Evolutionary conservation across 2,329 filamentous ascomycete species (phyloP).

Genomic region (Leptographium galeiforme): DNA sequence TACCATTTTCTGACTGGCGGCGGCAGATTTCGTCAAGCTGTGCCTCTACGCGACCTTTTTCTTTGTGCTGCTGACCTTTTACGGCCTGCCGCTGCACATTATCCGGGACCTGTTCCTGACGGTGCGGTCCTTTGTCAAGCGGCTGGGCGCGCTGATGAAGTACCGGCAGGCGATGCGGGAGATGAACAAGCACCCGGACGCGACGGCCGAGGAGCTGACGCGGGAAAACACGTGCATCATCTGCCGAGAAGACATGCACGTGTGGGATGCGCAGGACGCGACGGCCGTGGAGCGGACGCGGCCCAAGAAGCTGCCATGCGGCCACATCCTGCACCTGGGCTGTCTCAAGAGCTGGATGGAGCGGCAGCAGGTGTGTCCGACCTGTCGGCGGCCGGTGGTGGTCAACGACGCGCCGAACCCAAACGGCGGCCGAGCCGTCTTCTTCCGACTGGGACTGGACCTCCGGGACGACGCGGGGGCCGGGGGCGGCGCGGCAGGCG

Average conservation of each 20-base stretch:
- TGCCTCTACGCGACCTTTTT: constrained; percentile 87
- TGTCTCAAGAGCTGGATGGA: constrained; percentile 96
- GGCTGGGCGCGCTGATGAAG: constrained; percentile 74
- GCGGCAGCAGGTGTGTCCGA: constrained; percentile 92
- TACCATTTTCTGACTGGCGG: not conserved
- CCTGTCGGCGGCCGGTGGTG: constrained; percentile 76
- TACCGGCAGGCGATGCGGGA: constrained; percentile 86
- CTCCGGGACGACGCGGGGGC: constrained; percentile 10
- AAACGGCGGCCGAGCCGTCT: constrained; percentile 21
- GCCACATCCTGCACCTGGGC: constrained; percentile 86
- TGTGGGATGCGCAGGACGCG: constrained; percentile 51
- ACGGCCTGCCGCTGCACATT: constrained; percentile 91
- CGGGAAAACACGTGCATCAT: constrained; percentile 95
- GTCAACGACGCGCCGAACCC: constrained; percentile 25
- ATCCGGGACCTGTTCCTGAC: constrained; percentile 93
- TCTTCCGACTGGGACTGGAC: constrained; percentile 19
- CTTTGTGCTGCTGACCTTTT: constrained; percentile 82
- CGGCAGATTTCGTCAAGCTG: constrained; percentile 74
- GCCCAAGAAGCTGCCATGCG: constrained; percentile 92
- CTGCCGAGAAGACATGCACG: constrained; percentile 88
- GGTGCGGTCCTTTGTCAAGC: constrained; percentile 77
- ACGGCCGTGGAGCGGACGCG: constrained; percentile 71
- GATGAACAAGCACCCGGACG: constrained; percentile 91
- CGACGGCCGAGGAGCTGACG: constrained; percentile 70
- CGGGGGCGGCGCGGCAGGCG: constrained; percentile 15